Conservation (phyloP, 2,329 filamentous ascomycete species). For the Phaeosphaeriaceae sp. region DNA sequence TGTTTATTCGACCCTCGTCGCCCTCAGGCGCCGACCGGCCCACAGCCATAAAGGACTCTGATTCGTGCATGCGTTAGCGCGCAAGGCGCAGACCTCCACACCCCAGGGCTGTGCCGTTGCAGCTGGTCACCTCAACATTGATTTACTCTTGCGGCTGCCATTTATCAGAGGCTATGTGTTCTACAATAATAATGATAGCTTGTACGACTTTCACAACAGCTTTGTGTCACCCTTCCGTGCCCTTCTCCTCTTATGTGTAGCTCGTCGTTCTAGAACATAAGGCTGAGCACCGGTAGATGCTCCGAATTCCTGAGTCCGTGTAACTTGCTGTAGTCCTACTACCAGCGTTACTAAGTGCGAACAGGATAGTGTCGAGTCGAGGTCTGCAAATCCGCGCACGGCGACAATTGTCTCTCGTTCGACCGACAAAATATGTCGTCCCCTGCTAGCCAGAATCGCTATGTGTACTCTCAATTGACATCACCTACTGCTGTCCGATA, state of each 20-base stretch:
- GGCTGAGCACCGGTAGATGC: neutral
- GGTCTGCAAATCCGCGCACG: neutral
- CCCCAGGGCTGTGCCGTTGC: neutral
- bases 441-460: neutral
- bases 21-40: neutral
- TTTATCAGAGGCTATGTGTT: neutral
- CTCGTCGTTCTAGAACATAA: neutral
- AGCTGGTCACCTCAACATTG: neutral
- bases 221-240: neutral
- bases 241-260: neutral
- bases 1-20: neutral
- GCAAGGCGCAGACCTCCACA: neutral
- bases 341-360: neutral
- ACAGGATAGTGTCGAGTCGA: neutral
- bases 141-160: neutral
- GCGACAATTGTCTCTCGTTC: neutral
- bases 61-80: neutral
- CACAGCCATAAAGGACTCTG: neutral
- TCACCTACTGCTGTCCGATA: neutral
- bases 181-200: neutral
- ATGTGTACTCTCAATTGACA: neutral
- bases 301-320: neutral
- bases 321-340: neutral
- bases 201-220: too few relatives aligned
- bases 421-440: neutral